Evolutionary conservation across 495 filamentous ascomycete genomes (phyloP).

Genomic region (Parathielavia hyrcaniae): DNA sequence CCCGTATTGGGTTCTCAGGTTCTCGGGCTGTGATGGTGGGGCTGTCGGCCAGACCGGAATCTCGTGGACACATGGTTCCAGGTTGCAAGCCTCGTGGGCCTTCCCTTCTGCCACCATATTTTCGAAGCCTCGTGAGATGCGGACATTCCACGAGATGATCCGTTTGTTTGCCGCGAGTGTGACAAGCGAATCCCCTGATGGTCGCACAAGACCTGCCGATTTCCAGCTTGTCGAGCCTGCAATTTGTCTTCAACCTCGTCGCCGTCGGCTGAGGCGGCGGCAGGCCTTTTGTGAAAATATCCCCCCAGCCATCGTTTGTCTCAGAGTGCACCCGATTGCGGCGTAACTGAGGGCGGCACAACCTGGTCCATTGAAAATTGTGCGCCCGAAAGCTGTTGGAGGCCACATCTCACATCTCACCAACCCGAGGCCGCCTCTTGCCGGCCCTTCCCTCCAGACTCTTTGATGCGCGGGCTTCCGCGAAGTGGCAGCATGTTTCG

Average conservation of each 20-base stretch:
- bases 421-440: background rate
- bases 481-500: constrained; percentile 10
- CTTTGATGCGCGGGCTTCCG: constrained; percentile 2
- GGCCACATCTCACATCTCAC: constrained; percentile 4
- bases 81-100: constrained; percentile 6
- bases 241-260: background rate
- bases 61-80: constrained; percentile 12
- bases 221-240: background rate
- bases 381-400: constrained; percentile 7
- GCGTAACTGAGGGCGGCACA: constrained; percentile 12
- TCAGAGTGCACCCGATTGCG: background rate
- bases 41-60: constrained; percentile 4
- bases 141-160: constrained; percentile 14
- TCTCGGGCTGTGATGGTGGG: constrained; percentile 13
- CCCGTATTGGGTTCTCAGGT: background rate
- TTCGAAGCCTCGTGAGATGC: constrained; percentile 2
- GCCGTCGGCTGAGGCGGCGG: background rate
- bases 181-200: constrained; percentile 12
- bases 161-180: background rate
- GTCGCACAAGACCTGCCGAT: constrained; percentile 4
- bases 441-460: background rate
- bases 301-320: constrained; percentile 2
- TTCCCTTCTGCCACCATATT: constrained; percentile 10
- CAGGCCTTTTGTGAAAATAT: constrained; percentile 1
- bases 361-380: background rate